phyloP scores from a whole-genome alignment of 164 flowering plant genomes.

The Malania oleifera region DNA sequence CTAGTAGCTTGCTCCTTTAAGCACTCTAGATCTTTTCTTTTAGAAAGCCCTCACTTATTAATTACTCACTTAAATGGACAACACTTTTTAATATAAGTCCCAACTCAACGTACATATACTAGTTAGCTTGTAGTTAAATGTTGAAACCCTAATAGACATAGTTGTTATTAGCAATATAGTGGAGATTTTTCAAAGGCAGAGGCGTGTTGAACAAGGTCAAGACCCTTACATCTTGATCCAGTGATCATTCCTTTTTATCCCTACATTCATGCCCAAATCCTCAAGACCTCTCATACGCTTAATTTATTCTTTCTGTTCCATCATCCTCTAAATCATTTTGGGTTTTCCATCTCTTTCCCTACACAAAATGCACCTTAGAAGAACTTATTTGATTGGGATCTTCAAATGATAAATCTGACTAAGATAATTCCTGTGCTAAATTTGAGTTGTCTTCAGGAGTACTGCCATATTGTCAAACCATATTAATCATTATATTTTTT shows the following conservation, averaged over 20 bases:
- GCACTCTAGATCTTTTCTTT: no score
- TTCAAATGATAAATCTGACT: slow-evolving; percentile 58
- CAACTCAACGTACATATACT: no score
- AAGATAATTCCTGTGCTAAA: slow-evolving; percentile 53
- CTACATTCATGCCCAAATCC: slow-evolving; percentile 54
- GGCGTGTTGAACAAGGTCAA: slow-evolving; percentile 30
- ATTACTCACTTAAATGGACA: no score
- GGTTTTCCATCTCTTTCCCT: slow-evolving; percentile 47
- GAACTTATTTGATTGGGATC: slow-evolving; percentile 34
- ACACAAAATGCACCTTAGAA: slow-evolving; percentile 26
- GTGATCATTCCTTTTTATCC: slow-evolving; percentile 28
- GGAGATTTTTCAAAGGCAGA: no score
- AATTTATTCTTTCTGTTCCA: slow-evolving; percentile 62
- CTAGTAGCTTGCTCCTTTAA: no score
- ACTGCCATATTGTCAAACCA: no score
- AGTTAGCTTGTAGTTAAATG: no score
- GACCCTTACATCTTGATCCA: slow-evolving; percentile 24
- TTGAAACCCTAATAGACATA: no score
- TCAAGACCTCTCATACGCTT: slow-evolving; percentile 90
- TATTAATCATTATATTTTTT: no score
- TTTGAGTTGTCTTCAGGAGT: slow-evolving; percentile 28
- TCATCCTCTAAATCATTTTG: slow-evolving; percentile 93
- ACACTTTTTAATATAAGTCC: no score
- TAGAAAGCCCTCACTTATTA: no score
- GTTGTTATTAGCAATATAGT: no score